Percentiles rank a stretch among this genome's conserved stretches.
phyloP scores from a whole-genome alignment of 371 early-diverging fungal species.

The Cokeromyces recurvatus region DNA sequence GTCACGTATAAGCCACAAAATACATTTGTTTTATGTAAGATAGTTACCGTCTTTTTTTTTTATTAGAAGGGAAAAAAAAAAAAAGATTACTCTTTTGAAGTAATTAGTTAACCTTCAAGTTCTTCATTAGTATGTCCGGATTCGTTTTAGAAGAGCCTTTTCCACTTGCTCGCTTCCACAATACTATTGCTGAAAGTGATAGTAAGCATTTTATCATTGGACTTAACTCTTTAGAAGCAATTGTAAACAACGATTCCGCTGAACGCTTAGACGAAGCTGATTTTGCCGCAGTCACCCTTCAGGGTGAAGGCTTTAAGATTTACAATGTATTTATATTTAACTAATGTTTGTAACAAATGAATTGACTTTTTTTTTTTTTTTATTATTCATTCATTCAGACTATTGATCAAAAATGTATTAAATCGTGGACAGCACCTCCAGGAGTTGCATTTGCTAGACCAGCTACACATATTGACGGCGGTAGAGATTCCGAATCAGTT shows the following conservation, averaged over 20 bases:
- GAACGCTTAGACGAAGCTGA: conserved; percentile 30
- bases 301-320: conserved; percentile 57
- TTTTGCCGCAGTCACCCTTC: conserved; percentile 50
- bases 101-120: too few species aligned
- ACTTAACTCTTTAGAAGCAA: conserved; percentile 30
- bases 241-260: conserved; percentile 16
- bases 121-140: conserved; percentile 38
- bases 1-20: too few species aligned
- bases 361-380: too few species aligned
- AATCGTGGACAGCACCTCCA: conserved; percentile 58
- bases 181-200: conserved; percentile 25
- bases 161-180: conserved; percentile 52
- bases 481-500: conserved; percentile 25
- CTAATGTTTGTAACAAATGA: not conserved
- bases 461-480: conserved; percentile 36
- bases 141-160: conserved; percentile 58
- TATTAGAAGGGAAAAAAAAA: too few species aligned
- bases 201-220: conserved; percentile 34
- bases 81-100: too few species aligned
- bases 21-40: too few species aligned
- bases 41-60: too few species aligned
- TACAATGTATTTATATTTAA: conserved; percentile 38
- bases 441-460: conserved; percentile 51
- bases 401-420: conserved; percentile 52
- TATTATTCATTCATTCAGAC: conserved; percentile 25